Base-by-base conservation (phyloP, 352 stramenopile genomes). In the Globisporangium iwayamae region DNA sequence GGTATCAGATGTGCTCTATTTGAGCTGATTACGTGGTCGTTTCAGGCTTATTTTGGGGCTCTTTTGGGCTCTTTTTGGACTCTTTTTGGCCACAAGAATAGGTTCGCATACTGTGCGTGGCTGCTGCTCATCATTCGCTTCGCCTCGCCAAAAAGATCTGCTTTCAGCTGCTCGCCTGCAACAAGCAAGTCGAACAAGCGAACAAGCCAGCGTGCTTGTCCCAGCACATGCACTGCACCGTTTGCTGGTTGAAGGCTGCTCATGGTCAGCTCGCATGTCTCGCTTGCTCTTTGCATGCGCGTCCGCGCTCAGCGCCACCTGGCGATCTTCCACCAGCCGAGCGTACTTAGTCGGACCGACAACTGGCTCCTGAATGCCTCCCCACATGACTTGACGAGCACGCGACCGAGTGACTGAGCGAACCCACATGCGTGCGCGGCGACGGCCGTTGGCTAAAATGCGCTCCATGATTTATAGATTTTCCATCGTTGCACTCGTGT, bases 61-160 rank as follows among this genome's bases (percentile, higher is more conserved):
- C 25, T 56, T 57, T 64, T 55, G 38, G 10, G 22, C 58, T 28
- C 25, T 28, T 28, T 28, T 28, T 28, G 25, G 41, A 56, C 20
- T 51, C 25, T 56, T 57, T 64, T 55, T 51, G 10, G 22, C 58
- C 58, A 64, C 58, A 64, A 64, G 58, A 64, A 28, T 2, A 28
- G 25, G 25, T 28, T 28, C 25, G 25, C 25, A 28, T 2, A 2
- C 1, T 28, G 25, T 28, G 25, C 25, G 25, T 2, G 25, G 25
- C 25, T 28, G 25, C 25, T 28, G 25, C 25, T 28, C 25, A 28
- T 28, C 25, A 28, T 28, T 28, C 2, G 25, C 25, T 28, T 28
- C 25, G 25, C 13, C 25, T 9, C 50, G 28, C 25, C 28, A 54
- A 54, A 54, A 53, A n/a, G 25, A 16, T 56, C 36, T 41, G 9